Percentiles rank a stretch among this genome's conserved stretches.
Evolutionary conservation across 495 filamentous ascomycete species (phyloP).

Genomic region (Aspergillus olivimuriae): DNA sequence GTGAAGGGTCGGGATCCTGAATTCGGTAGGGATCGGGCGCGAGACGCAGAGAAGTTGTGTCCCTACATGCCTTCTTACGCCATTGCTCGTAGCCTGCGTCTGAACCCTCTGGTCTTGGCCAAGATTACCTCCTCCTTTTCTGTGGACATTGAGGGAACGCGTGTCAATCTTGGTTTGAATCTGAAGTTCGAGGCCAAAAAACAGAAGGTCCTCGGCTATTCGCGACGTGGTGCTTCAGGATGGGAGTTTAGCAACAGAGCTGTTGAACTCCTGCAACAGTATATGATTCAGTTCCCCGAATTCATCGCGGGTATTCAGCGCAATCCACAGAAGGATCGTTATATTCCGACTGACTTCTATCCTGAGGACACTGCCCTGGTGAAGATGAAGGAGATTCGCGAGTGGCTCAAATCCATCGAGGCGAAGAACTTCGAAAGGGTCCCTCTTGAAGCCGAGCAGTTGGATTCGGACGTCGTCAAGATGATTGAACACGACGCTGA

Average conservation of each 20-base stretch:
- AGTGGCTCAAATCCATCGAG: constrained; percentile 87
- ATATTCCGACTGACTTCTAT: constrained; percentile 84
- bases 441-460: constrained; percentile 88
- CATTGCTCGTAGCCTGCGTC: constrained; percentile 70
- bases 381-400: constrained; percentile 73
- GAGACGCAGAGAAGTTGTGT: constrained; percentile 54
- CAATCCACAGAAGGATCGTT: constrained; percentile 65
- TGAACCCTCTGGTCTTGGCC: constrained; percentile 83
- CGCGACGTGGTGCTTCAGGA: constrained; percentile 70
- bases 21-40: constrained; percentile 69
- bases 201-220: constrained; percentile 93
- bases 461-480: constrained; percentile 85
- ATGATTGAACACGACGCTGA: constrained; percentile 75
- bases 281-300: constrained; percentile 91
- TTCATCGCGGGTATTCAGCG: constrained; percentile 83
- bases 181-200: constrained; percentile 95
- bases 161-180: constrained; percentile 88
- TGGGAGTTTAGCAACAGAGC: constrained; percentile 96
- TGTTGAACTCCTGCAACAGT: constrained; percentile 69
- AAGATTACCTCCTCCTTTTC: constrained; percentile 94
- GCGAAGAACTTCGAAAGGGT: constrained; percentile 88
- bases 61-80: constrained; percentile 81
- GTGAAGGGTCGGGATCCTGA: constrained; percentile 67
- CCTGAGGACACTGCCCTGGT: constrained; percentile 54
- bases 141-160: constrained; percentile 68